A percentile compares a stretch with the other conserved stretches of the same genome.
phyloP scores from a whole-genome alignment of 106 monocot species.

The Triglochin maritima region DNA sequence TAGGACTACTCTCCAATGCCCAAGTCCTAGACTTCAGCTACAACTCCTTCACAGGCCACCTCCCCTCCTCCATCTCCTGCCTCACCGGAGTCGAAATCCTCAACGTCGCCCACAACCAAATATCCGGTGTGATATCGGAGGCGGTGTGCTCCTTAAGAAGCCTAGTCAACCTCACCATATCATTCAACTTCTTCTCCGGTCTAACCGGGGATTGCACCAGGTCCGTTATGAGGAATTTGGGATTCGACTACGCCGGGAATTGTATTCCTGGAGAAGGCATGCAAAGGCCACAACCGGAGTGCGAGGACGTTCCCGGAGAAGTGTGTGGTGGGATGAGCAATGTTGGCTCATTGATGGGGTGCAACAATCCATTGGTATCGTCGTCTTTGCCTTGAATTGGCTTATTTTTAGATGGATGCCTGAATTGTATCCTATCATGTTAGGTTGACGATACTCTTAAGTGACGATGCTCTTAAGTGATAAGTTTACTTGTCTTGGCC shows the following conservation, averaged over 20 bases:
- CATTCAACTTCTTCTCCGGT: conserved; percentile 72
- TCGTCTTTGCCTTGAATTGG: no score
- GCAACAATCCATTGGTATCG: no score
- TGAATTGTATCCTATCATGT: no score
- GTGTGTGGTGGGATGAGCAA: conserved; percentile 1
- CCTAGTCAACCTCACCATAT: conserved; percentile 47
- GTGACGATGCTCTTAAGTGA: no score
- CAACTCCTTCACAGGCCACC: conserved; percentile 58
- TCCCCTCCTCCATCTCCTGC: conserved; percentile 58
- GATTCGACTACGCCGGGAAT: conserved; percentile 73
- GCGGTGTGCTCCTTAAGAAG: conserved; percentile 53
- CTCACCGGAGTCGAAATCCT: conserved; percentile 55
- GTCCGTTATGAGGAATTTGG: conserved; percentile 30
- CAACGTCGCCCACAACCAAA: conserved; percentile 75
- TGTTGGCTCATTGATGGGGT: no score
- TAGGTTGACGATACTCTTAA: no score
- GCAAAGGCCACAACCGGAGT: conserved; percentile 74
- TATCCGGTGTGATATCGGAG: conserved; percentile 59
- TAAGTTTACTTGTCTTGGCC: no score
- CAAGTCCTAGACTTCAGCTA: conserved; percentile 82
- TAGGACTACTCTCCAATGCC: conserved; percentile 40
- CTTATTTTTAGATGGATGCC: no score
- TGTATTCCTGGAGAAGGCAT: conserved; percentile 59
- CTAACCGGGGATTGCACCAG: conserved; percentile 39
- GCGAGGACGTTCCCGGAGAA: conserved; percentile 23